Percentiles rank a stretch among this genome's conserved stretches.
These are phyloP conservation scores for bread wheat (Triticum aestivum) DNA, from an alignment of 176 grass and related monocot genomes.

Conservation along the genomic window DNA sequence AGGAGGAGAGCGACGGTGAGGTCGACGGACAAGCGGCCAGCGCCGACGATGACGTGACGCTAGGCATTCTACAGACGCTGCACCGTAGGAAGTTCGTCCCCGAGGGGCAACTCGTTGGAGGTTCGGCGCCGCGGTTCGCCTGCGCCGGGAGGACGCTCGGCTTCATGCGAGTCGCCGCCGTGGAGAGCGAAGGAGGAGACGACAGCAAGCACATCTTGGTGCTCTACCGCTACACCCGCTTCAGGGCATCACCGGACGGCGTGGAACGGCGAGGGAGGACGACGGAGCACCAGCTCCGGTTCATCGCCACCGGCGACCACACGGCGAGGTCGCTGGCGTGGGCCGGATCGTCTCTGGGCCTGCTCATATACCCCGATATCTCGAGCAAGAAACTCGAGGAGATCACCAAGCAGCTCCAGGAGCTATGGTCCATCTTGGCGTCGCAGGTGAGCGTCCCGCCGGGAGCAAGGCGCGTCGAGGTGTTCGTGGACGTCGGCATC, in stretches of 20 bases:
- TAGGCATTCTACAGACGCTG: too few species aligned
- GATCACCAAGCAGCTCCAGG: background rate
- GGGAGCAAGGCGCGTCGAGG: background rate
- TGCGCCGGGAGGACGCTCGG: background rate
- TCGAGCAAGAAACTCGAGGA: background rate
- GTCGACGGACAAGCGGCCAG: background rate
- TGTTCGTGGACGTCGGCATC: conserved; percentile 20
- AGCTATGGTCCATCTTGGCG: background rate
- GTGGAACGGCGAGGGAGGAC: too few species aligned
- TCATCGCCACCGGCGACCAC: too few species aligned
- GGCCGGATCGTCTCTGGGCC: too few species aligned
- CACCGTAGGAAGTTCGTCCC: background rate
- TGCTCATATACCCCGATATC: too few species aligned
- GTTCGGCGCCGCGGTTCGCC: background rate
- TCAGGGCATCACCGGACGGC: too few species aligned
- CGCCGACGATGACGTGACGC: too few species aligned
- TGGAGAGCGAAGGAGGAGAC: background rate
- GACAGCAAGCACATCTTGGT: background rate
- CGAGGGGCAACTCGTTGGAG: background rate
- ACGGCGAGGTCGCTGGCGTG: too few species aligned
- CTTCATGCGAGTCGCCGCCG: background rate
- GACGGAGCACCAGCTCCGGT: too few species aligned
- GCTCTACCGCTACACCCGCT: too few species aligned
- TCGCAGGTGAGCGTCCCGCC: background rate
- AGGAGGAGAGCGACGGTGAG: background rate